phyloP scores from a whole-genome alignment of 164 flowering plant genomes.

The Hamamelis virginiana region DNA sequence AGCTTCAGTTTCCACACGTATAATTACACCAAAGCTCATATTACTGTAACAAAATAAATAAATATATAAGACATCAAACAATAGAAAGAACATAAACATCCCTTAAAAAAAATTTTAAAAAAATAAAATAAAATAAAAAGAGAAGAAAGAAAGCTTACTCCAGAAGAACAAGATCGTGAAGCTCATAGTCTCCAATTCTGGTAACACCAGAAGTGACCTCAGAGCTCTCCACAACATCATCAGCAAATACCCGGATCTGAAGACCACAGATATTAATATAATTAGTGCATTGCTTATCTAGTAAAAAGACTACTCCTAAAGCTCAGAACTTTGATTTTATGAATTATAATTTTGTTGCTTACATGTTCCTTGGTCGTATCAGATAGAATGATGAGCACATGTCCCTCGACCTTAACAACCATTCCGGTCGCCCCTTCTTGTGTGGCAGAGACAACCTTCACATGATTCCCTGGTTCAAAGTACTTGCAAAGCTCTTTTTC shows the following conservation, averaged over 20 bases:
- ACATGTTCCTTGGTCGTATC: conserved; percentile 96
- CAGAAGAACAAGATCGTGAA: conserved; percentile 89
- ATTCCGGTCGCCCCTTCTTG: conserved; percentile 96
- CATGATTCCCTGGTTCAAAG: conserved; percentile 95
- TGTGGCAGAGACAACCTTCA: conserved; percentile 88
- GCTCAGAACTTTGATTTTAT: background rate
- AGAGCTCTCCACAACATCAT: conserved; percentile 95
- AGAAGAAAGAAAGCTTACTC: too few relatives aligned
- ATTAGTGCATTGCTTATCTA: background rate
- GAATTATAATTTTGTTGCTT: conserved; percentile 24
- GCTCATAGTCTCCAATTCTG: conserved; percentile 92
- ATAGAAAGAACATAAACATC: conserved; percentile 1
- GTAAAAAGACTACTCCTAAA: background rate
- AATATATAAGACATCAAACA: conserved; percentile 12
- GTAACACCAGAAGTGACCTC: conserved; percentile 93
- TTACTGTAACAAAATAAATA: conserved; percentile 54
- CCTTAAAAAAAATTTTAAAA: background rate
- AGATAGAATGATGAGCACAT: conserved; percentile 78
- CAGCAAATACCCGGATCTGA: conserved; percentile 92
- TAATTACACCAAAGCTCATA: conserved; percentile 84
- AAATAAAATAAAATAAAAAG: too few relatives aligned
- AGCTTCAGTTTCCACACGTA: conserved; percentile 97
- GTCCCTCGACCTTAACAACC: conserved; percentile 93
- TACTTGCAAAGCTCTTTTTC: conserved; percentile 89
- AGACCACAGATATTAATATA: conserved; percentile 2